Evolutionary conservation across 495 filamentous ascomycete species (phyloP).

Genomic region (Podospora bellae-mahoneyi): DNA sequence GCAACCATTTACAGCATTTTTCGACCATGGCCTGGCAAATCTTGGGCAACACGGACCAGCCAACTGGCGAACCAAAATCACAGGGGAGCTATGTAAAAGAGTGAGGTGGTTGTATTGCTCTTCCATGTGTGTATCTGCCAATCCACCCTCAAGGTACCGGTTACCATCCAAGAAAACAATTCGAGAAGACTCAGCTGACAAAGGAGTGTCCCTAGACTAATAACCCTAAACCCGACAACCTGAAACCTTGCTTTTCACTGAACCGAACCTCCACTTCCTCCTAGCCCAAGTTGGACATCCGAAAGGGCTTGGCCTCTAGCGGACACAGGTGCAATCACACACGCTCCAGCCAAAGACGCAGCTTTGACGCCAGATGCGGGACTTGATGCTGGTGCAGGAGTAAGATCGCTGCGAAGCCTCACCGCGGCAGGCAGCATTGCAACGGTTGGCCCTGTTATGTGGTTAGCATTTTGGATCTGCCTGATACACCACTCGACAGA

Average conservation of each 20-base stretch:
- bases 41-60: too few relatives aligned
- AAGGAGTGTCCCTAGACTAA: background rate
- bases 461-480: background rate
- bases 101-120: background rate
- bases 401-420: background rate
- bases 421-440: conserved; percentile 3
- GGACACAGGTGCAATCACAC: background rate
- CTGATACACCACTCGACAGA: background rate
- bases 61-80: too few relatives aligned
- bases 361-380: background rate
- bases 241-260: background rate
- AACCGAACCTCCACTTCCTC: background rate
- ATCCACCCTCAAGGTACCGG: background rate
- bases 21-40: too few relatives aligned
- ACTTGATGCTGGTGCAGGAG: conserved; percentile 1
- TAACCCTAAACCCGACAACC: background rate
- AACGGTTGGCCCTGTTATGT: background rate
- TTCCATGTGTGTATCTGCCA: background rate
- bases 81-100: background rate
- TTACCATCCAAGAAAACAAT: background rate
- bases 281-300: background rate
- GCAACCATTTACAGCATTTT: too few relatives aligned
- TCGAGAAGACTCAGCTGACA: background rate
- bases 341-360: conserved; percentile 2
- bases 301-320: background rate